Evolutionary conservation across 495 filamentous ascomycete genomes (phyloP).

Genomic region (Friedmanniomyces endolithicus): DNA sequence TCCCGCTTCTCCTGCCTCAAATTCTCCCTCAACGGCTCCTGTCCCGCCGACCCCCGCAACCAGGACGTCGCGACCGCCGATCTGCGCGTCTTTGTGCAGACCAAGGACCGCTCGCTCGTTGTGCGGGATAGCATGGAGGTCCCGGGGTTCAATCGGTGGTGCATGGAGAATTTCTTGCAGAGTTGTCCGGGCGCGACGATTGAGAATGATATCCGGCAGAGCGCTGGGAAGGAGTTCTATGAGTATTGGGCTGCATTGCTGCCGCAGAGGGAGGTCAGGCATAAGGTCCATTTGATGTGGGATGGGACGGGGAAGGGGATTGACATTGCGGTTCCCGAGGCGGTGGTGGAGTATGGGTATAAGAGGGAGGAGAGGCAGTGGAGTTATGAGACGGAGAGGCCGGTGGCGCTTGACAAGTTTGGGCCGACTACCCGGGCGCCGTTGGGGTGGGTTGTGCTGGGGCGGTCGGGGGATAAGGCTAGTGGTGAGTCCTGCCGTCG

Average conservation of each 20-base stretch:
- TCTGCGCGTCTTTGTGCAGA: slow-evolving; percentile 27
- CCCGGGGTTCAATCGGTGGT: slow-evolving; percentile 26
- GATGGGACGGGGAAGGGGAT: slow-evolving; percentile 12
- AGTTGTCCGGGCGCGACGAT: slow-evolving; percentile 18
- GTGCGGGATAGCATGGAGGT: slow-evolving; percentile 21
- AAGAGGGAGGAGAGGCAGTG: slow-evolving; percentile 27
- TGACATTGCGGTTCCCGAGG: slow-evolving; percentile 8
- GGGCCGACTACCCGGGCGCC: slow-evolving; percentile 19
- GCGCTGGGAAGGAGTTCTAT: slow-evolving; percentile 24
- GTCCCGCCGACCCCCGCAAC: slow-evolving; percentile 23
- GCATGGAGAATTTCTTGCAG: slow-evolving; percentile 21
- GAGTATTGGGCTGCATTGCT: slow-evolving; percentile 24
- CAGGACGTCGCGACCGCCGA: slow-evolving; percentile 26
- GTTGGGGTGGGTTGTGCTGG: slow-evolving; percentile 22
- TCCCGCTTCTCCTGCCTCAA: slow-evolving; percentile 22
- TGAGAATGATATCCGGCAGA: slow-evolving; percentile 21
- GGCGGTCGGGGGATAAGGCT: slow-evolving; percentile 23
- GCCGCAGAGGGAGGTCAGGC: slow-evolving; percentile 22
- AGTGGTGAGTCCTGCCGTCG: slow-evolving; percentile 12
- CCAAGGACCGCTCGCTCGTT: slow-evolving; percentile 21
- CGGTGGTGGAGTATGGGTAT: slow-evolving; percentile 14
- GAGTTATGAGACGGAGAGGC: slow-evolving; percentile 19
- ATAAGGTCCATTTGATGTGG: slow-evolving; percentile 11
- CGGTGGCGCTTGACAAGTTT: slow-evolving; percentile 15
- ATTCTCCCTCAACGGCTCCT: slow-evolving; percentile 25